These are phyloP conservation scores for Golubevia pallescens DNA, from an alignment of 1,284 basidiomycete genomes.

Conservation along the genomic window DNA sequence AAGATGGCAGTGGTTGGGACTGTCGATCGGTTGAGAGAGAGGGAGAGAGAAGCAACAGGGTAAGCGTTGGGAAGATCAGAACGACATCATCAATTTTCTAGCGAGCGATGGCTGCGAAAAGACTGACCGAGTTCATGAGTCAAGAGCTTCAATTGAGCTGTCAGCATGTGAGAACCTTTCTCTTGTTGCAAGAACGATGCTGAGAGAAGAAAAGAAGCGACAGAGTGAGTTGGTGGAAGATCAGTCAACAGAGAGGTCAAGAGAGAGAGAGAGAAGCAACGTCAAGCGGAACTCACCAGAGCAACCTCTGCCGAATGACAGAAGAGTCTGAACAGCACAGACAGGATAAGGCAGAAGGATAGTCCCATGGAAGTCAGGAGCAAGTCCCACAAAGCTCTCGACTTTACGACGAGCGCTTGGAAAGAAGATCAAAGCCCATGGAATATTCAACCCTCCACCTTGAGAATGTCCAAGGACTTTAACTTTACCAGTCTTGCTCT, in stretches of 20 bases:
- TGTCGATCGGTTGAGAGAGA: no score
- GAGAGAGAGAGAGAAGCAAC: no score
- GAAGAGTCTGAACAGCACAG: conserved; percentile 4
- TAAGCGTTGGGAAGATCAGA: no score
- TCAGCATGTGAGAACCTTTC: conserved; percentile 3
- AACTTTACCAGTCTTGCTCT: conserved; percentile 7
- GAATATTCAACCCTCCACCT: conserved; percentile 13
- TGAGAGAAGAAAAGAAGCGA: no score
- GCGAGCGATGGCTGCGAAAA: no score
- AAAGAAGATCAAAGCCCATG: conserved; percentile 5
- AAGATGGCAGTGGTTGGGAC: conserved; percentile 16
- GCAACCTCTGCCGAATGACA: conserved; percentile 8
- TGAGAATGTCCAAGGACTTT: conserved; percentile 9
- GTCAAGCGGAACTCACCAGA: no score
- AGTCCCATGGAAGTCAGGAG: conserved; percentile 12
- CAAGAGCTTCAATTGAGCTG: conserved; percentile 9
- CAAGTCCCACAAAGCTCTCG: conserved; percentile 7
- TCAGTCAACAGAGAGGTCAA: no score
- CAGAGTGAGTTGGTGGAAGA: no score
- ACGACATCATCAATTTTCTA: no score
- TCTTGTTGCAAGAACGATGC: conserved; percentile 12
- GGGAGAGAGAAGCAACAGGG: no score
- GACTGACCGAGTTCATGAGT: conserved; percentile 5
- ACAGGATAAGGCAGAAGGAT: conserved; percentile 6
- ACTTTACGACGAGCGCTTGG: neutral